These are phyloP conservation scores for Calonectria naviculata DNA, from an alignment of 2,329 filamentous ascomycete species.

Conservation along the genomic window DNA sequence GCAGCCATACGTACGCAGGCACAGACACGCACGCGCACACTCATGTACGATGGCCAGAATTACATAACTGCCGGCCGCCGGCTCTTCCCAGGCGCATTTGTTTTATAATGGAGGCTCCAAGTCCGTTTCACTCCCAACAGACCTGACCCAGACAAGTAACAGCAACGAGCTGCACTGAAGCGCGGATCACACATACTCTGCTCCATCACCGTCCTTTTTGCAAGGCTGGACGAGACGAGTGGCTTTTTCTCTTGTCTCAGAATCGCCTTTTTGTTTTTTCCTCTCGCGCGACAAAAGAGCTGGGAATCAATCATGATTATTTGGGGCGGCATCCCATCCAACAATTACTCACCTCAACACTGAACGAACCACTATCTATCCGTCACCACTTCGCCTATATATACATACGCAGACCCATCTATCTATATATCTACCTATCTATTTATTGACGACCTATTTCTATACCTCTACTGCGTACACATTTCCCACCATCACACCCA, in stretches of 20 bases:
- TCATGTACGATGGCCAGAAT: not conserved
- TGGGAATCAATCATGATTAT: slow-evolving; percentile 6
- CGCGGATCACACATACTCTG: not conserved
- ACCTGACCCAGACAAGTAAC: not conserved
- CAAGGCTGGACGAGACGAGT: not conserved
- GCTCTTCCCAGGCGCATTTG: slow-evolving; percentile 9
- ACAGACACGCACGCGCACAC: not conserved
- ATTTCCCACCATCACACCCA: slow-evolving; percentile 3
- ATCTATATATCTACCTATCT: not conserved
- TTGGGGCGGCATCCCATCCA: not conserved
- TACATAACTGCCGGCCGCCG: slow-evolving; percentile 17
- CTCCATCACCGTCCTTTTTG: not conserved
- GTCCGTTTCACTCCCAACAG: not conserved
- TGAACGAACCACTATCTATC: not conserved
- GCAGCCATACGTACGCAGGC: not conserved
- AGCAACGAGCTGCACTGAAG: slow-evolving; percentile 3
- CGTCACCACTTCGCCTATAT: not conserved
- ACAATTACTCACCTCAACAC: slow-evolving; percentile 5
- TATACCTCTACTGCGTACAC: not conserved
- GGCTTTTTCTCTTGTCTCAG: not conserved
- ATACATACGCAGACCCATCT: not conserved
- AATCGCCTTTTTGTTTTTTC: not conserved
- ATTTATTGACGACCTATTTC: too few relatives aligned
- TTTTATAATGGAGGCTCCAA: slow-evolving; percentile 6
- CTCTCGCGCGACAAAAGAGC: not conserved